phyloP scores from a whole-genome alignment of 2,329 filamentous ascomycete species.

The Monilinia fructicola region DNA sequence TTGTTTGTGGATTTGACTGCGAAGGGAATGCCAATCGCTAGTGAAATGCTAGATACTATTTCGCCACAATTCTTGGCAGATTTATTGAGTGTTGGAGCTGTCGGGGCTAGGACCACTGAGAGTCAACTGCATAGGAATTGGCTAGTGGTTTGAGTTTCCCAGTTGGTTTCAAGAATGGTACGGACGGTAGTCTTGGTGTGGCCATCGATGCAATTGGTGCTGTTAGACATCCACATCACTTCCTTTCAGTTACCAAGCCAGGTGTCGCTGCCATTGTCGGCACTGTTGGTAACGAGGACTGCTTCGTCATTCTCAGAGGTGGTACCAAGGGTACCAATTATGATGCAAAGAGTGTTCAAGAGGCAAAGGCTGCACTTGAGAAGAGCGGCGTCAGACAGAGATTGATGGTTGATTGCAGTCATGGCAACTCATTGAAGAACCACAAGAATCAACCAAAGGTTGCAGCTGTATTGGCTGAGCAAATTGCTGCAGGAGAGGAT shows the following conservation, averaged over 20 bases:
- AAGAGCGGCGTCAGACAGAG: constrained; percentile 73
- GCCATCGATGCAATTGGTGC: constrained; percentile 95
- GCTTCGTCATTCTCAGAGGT: constrained; percentile 92
- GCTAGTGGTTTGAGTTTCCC: constrained; percentile 94
- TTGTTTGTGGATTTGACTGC: constrained; percentile 90
- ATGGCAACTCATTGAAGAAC: constrained; percentile 94
- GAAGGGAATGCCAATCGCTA: constrained; percentile 93
- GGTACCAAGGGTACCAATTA: constrained; percentile 94
- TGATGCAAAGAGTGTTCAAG: constrained; percentile 78
- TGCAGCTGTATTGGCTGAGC: constrained; percentile 74
- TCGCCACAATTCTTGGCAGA: constrained; percentile 96
- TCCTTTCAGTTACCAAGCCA: constrained; percentile 95
- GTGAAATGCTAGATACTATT: constrained; percentile 97
- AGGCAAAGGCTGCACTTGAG: constrained; percentile 75
- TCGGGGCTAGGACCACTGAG: constrained; percentile 96
- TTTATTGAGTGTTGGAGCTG: constrained; percentile 83
- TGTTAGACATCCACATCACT: constrained; percentile 89
- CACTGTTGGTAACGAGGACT: constrained; percentile 92
- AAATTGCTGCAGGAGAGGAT: constrained; percentile 77
- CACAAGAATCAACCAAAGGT: constrained; percentile 98
- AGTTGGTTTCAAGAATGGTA: constrained; percentile 99
- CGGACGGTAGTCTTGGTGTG: constrained; percentile 83
- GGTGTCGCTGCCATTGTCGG: constrained; percentile 93
- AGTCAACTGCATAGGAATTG: constrained; percentile 93
- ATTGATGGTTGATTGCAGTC: constrained; percentile 97